These are phyloP conservation scores for Silene conica DNA, from an alignment of 148 eudicot species.

Conservation along the genomic window DNA sequence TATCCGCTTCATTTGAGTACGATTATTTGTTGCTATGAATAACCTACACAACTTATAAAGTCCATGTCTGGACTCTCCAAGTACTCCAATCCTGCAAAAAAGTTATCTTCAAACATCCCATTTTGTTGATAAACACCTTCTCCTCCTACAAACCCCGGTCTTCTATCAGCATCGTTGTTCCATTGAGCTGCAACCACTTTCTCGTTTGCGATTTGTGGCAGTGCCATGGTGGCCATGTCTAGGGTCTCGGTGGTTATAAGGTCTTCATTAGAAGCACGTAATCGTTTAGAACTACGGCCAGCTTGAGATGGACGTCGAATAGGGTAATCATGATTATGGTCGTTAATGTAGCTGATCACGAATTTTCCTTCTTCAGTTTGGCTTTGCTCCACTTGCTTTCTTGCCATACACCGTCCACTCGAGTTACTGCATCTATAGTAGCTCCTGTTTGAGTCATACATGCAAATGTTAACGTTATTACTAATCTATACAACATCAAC, in stretches of 20 bases:
- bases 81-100: constrained; percentile 26
- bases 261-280: background rate
- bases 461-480: no score
- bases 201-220: no score
- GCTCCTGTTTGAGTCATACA: constrained; percentile 38
- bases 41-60: no score
- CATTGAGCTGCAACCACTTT: no score
- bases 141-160: no score
- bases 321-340: constrained; percentile 69
- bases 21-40: no score
- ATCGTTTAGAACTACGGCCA: constrained; percentile 37
- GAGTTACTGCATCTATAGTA: constrained; percentile 78
- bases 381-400: constrained; percentile 82
- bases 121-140: background rate
- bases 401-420: constrained; percentile 60
- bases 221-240: background rate
- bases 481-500: no score
- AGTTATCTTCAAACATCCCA: constrained; percentile 19
- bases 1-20: no score
- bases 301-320: constrained; percentile 68
- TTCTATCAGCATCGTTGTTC: no score
- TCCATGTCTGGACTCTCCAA: background rate
- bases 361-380: constrained; percentile 38
- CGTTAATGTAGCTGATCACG: constrained; percentile 61
- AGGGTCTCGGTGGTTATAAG: background rate